Conservation (phyloP, 306 rosid genomes). For the Betula pendula region DNA sequence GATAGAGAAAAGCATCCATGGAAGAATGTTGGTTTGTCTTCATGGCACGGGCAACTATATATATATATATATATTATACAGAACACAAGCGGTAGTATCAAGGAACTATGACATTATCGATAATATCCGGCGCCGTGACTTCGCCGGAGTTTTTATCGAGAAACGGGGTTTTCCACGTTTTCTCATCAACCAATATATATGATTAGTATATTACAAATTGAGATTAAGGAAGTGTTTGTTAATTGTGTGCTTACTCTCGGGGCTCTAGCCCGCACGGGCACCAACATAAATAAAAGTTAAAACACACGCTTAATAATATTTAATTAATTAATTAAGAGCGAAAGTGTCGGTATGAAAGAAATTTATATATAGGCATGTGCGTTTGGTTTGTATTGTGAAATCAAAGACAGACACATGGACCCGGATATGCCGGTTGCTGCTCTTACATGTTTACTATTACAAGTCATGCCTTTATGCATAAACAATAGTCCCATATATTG, state of each 20-base stretch:
- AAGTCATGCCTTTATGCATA: neutral
- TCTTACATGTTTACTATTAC: neutral
- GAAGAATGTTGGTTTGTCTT: constrained; percentile 19
- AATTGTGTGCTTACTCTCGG: neutral
- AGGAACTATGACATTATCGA: neutral
- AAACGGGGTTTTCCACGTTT: neutral
- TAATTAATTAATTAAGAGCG: no score
- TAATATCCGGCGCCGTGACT: neutral
- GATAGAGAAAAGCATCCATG: neutral
- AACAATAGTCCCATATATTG: neutral
- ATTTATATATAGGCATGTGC: neutral
- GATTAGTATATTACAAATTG: neutral
- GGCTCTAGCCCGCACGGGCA: neutral
- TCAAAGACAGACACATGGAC: constrained; percentile 4
- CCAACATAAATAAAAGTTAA: neutral
- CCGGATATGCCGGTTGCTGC: neutral
- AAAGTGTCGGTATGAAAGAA: neutral
- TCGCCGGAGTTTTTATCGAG: neutral
- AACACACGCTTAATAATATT: no score
- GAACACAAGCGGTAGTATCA: neutral
- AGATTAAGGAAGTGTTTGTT: neutral
- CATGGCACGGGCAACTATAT: neutral
- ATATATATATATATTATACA: no score
- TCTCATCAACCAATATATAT: neutral
- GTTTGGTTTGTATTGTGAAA: neutral